These are phyloP conservation scores for Aciculosporium take DNA, from an alignment of 2,329 filamentous ascomycete species.

Conservation along the genomic window DNA sequence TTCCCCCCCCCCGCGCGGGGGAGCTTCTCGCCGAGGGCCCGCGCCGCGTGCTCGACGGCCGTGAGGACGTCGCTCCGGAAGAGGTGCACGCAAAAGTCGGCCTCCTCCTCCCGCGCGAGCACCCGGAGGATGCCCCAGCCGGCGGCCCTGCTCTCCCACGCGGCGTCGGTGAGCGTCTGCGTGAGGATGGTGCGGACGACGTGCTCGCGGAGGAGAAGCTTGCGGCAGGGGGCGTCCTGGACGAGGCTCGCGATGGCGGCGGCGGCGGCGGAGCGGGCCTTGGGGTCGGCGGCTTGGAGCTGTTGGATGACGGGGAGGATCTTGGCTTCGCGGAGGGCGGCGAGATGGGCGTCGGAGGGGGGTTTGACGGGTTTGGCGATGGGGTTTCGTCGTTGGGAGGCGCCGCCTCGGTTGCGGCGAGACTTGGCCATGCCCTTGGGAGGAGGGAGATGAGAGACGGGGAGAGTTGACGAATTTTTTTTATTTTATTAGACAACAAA, in stretches of 20 bases:
- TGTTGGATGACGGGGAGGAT: slow-evolving; percentile 50
- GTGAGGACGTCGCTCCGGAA: slow-evolving; percentile 47
- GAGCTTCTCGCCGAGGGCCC: slow-evolving; percentile 32
- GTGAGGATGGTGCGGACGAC: slow-evolving; percentile 48
- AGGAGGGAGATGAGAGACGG: not conserved
- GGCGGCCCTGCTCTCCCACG: slow-evolving; percentile 47
- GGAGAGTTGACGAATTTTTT: not conserved
- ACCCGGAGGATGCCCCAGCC: slow-evolving; percentile 54
- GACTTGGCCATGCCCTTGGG: slow-evolving; percentile 41
- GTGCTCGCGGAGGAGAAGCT: slow-evolving; percentile 51
- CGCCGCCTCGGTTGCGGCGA: slow-evolving; percentile 36
- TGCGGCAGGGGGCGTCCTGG: slow-evolving; percentile 46
- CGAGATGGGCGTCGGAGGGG: slow-evolving; percentile 48
- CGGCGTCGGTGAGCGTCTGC: slow-evolving; percentile 49
- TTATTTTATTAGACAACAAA: slow-evolving; percentile 3
- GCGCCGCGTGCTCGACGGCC: slow-evolving; percentile 42
- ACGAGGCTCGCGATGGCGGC: slow-evolving; percentile 47
- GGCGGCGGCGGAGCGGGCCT: slow-evolving; percentile 44
- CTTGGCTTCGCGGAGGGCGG: slow-evolving; percentile 46
- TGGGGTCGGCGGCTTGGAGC: slow-evolving; percentile 43
- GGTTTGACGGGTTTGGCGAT: slow-evolving; percentile 44
- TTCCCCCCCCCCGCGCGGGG: slow-evolving; percentile 24
- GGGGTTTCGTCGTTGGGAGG: slow-evolving; percentile 36
- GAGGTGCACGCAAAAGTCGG: slow-evolving; percentile 52
- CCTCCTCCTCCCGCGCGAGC: slow-evolving; percentile 47